Percentiles rank a stretch among this genome's conserved stretches.
Evolutionary conservation across 1,284 basidiomycete genomes (phyloP).

Genomic region (Ganoderma sinense): DNA sequence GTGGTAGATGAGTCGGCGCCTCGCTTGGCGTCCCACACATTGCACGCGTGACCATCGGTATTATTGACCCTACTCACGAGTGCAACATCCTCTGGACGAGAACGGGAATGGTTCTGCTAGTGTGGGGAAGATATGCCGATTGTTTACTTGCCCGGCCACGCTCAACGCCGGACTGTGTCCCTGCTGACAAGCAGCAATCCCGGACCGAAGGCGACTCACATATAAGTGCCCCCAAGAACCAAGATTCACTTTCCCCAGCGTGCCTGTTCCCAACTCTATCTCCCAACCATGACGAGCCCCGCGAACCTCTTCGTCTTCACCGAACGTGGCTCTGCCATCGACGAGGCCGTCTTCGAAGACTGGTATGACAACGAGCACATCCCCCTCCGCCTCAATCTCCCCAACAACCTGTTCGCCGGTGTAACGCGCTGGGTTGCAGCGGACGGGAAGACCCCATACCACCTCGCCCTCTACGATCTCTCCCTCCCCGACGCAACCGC

Average conservation of each 20-base stretch:
- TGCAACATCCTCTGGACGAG: neutral
- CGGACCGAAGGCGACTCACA: neutral
- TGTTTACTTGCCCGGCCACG: neutral
- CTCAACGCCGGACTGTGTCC: neutral
- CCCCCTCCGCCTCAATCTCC: conserved; percentile 55
- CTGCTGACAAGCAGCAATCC: neutral
- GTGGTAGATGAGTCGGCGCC: neutral
- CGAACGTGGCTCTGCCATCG: conserved; percentile 7
- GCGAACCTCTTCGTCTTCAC: conserved; percentile 9
- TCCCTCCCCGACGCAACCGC: conserved; percentile 52
- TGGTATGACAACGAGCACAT: conserved; percentile 12
- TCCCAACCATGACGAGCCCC: neutral
- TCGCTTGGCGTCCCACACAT: neutral
- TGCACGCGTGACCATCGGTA: neutral
- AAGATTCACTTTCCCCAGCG: neutral
- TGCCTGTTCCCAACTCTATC: too few relatives aligned
- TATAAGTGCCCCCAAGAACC: neutral
- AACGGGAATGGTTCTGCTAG: neutral
- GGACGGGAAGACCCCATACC: conserved; percentile 51
- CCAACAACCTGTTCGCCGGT: conserved; percentile 51
- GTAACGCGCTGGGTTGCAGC: conserved; percentile 56
- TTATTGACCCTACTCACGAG: neutral
- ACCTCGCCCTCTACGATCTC: conserved; percentile 67
- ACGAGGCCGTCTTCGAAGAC: conserved; percentile 6
- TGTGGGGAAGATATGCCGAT: neutral